Conservation (phyloP, 225 moss, liverwort and hornwort genomes). For the Climacium dendroides region DNA sequence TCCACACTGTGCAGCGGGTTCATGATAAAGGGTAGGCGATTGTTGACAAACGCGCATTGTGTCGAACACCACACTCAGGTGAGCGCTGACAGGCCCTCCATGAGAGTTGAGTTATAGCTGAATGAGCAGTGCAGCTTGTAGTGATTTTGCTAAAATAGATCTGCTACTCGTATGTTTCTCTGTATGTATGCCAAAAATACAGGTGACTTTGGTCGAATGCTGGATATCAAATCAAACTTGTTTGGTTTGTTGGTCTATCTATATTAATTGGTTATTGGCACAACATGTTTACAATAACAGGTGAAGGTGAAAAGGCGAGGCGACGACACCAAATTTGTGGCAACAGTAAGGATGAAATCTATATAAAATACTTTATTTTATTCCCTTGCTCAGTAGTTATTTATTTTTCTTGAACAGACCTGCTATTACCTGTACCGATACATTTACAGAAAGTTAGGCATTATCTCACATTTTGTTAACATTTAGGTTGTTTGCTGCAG, state of each 20-base stretch:
- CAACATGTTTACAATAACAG: slow-evolving; percentile 18
- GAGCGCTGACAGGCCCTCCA: neutral
- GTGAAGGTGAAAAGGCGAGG: slow-evolving; percentile 97
- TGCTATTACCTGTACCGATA: neutral
- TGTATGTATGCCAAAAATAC: neutral
- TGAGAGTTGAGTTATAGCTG: neutral
- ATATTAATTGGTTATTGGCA: neutral
- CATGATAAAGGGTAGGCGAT: slow-evolving; percentile 88
- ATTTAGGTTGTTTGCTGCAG: slow-evolving; percentile 19
- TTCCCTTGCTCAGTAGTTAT: neutral
- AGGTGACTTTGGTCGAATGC: neutral
- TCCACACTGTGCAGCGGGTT: slow-evolving; percentile 80
- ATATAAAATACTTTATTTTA: neutral
- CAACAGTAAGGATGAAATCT: slow-evolving; percentile 43
- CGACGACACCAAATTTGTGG: slow-evolving; percentile 92
- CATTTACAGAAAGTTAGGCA: neutral
- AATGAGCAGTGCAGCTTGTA: neutral
- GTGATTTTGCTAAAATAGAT: no score
- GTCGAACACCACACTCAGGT: slow-evolving; percentile 99
- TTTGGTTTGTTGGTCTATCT: neutral
- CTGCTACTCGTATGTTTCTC: neutral
- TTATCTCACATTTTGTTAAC: neutral
- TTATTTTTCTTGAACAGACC: neutral
- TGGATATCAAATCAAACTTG: neutral
- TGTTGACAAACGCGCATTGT: slow-evolving; percentile 98